phyloP scores from a whole-genome alignment of 2,329 filamentous ascomycete species.

The Penicillium sp. region DNA sequence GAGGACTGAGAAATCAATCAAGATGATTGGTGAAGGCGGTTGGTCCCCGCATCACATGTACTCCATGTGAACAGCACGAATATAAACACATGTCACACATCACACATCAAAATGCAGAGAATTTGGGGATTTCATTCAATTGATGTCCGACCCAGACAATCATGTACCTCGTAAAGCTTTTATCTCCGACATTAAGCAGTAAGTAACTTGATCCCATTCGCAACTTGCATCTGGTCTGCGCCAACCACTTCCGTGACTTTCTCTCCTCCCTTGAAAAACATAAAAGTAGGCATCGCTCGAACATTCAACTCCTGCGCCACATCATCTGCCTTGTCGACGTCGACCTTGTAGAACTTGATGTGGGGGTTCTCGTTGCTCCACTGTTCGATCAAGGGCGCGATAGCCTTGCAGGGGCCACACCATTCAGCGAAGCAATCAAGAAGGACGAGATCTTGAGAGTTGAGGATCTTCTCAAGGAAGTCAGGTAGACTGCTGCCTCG shows the following conservation, averaged over 20 bases:
- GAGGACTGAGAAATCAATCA: slow-evolving; percentile 4
- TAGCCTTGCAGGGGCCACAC: slow-evolving; percentile 16
- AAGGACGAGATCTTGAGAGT: not conserved
- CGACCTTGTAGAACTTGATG: slow-evolving; percentile 17
- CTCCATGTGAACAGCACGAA: too few relatives aligned
- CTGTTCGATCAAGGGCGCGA: slow-evolving; percentile 10
- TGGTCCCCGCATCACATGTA: not conserved
- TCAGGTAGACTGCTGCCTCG: slow-evolving; percentile 4
- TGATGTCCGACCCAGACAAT: too few relatives aligned
- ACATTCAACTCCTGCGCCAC: slow-evolving; percentile 14
- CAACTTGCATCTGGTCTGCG: slow-evolving; percentile 1
- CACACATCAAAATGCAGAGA: too few relatives aligned
- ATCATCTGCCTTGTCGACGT: slow-evolving; percentile 12
- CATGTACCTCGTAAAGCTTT: not conserved
- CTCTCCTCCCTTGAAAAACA: slow-evolving; percentile 13
- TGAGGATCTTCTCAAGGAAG: slow-evolving; percentile 8
- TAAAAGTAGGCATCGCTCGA: slow-evolving; percentile 14
- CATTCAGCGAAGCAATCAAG: slow-evolving; percentile 17
- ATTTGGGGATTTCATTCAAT: too few relatives aligned
- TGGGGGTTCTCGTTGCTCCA: slow-evolving; percentile 3
- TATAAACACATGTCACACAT: too few relatives aligned
- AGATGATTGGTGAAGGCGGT: not conserved
- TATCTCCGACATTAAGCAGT: not conserved
- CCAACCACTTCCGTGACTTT: slow-evolving; percentile 14
- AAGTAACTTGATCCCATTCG: not conserved